Evolutionary conservation across 225 moss, liverwort and hornwort species (phyloP), one percentile per base, ranked within the genome.

Genomic region (Takakia lepidozioides): DNA sequence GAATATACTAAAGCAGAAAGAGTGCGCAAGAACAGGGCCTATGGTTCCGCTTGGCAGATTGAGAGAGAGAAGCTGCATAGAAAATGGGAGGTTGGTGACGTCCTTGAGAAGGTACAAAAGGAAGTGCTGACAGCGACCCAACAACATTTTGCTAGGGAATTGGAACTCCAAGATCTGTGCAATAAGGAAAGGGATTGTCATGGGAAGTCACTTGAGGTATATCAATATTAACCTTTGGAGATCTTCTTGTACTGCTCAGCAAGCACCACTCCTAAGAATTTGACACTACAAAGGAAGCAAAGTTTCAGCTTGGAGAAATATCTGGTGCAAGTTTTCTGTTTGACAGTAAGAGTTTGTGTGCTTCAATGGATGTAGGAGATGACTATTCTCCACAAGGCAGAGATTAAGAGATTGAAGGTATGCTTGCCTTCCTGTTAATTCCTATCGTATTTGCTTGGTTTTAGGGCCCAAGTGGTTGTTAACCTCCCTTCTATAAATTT

Each of bases 401-500:
- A 69, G 59, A 55, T 73, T 6, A 73, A 73, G 25, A 73, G 68
- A 65, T 49, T 78, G 62, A 78, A 78, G 73, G 73, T 78, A 72
- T 64, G 29, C 51, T 56, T 46, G 43, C 27, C 70, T 51, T 59
- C 47, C 51, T 59, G 40, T 54, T 52, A 40, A 64, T n/a, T n/a
- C n/a, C n/a, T n/a, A n/a, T n/a, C n/a, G n/a, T n/a, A n/a, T n/a
- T n/a, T n/a, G n/a, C n/a, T n/a, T n/a, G n/a, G n/a, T n/a, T n/a
- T n/a, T n/a, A n/a, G n/a, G n/a, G n/a, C n/a, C n/a, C n/a, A n/a
- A n/a, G n/a, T n/a, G n/a, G n/a, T n/a, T n/a, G 11, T 1, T 6
- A 32, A 32, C 32, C 11, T 32, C 11, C 32, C 32, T 6, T 32
- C 32, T 32, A 7, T 32, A 32, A 32, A 32, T 6, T 32, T 6